Conservation (phyloP, 768 basidiomycete genomes). For the Trametes elegans region DNA sequence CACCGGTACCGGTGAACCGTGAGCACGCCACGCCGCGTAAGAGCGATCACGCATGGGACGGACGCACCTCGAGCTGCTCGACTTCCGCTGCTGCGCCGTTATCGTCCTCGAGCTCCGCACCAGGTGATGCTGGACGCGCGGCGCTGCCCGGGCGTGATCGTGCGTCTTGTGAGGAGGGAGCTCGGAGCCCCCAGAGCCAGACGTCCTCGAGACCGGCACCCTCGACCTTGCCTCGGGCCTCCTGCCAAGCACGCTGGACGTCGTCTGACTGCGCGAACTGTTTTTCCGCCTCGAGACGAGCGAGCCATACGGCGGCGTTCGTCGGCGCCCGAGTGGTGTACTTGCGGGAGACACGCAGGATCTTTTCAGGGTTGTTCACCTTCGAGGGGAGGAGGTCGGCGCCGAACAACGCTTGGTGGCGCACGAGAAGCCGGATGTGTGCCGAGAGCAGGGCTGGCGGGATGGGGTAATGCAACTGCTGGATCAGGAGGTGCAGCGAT, state of each 20-base stretch:
- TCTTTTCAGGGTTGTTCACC: constrained; percentile 28
- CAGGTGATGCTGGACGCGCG: neutral
- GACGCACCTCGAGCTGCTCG: constrained; percentile 27
- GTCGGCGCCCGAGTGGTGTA: constrained; percentile 40
- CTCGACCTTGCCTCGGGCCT: constrained; percentile 41
- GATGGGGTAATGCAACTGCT: constrained; percentile 17
- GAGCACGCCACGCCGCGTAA: neutral
- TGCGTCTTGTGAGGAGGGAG: neutral
- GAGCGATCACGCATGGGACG: neutral
- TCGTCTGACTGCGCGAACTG: constrained; percentile 26
- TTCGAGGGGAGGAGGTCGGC: constrained; percentile 22
- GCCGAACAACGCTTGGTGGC: constrained; percentile 18
- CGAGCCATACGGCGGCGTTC: constrained; percentile 50
- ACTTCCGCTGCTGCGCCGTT: constrained; percentile 16
- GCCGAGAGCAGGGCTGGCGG: constrained; percentile 35
- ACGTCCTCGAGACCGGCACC: constrained; percentile 37
- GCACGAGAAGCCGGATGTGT: constrained; percentile 35
- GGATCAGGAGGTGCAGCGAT: constrained; percentile 27
- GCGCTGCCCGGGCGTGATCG: neutral
- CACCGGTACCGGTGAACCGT: constrained; percentile 12
- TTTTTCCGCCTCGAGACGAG: constrained; percentile 46
- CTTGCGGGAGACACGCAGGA: constrained; percentile 40
- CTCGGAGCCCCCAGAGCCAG: constrained; percentile 54
- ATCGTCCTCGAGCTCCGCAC: constrained; percentile 1
- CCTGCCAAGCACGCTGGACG: constrained; percentile 38